Evolutionary conservation across 495 filamentous ascomycete genomes (phyloP).

Genomic region (Lasiosphaeria hispida): DNA sequence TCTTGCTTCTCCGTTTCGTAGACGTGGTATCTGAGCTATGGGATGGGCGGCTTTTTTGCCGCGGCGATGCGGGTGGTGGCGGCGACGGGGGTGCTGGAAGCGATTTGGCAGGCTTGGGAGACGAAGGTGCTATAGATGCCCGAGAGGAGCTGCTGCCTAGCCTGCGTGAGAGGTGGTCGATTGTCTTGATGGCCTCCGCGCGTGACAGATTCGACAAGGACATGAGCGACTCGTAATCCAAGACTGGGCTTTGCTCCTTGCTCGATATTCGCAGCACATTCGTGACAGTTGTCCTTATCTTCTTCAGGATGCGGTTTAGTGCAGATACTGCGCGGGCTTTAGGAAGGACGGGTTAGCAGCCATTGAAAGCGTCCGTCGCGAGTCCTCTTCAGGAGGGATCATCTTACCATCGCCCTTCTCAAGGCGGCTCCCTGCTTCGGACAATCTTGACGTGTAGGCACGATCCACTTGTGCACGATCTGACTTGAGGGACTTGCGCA

Average conservation of each 20-base stretch:
- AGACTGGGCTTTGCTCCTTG: constrained; percentile 18
- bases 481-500: constrained; percentile 30
- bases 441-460: constrained; percentile 27
- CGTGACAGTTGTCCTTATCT: constrained; percentile 26
- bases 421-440: constrained; percentile 24
- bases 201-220: constrained; percentile 35
- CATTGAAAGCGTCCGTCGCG: background rate
- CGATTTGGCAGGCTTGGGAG: constrained; percentile 9
- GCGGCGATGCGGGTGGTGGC: constrained; percentile 13
- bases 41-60: constrained; percentile 9
- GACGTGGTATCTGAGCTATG: background rate
- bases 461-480: constrained; percentile 32
- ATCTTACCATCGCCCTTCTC: constrained; percentile 34
- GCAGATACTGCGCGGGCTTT: constrained; percentile 30
- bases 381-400: background rate
- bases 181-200: constrained; percentile 32
- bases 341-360: constrained; percentile 5
- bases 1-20: background rate
- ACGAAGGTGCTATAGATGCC: constrained; percentile 17
- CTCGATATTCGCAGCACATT: constrained; percentile 26
- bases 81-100: constrained; percentile 1
- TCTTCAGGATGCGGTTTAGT: constrained; percentile 29
- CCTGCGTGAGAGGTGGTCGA: constrained; percentile 34
- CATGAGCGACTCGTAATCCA: constrained; percentile 38
- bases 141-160: constrained; percentile 22